Conservation (phyloP, 495 filamentous ascomycete species). For the Aspergillus sclerotioniger region DNA sequence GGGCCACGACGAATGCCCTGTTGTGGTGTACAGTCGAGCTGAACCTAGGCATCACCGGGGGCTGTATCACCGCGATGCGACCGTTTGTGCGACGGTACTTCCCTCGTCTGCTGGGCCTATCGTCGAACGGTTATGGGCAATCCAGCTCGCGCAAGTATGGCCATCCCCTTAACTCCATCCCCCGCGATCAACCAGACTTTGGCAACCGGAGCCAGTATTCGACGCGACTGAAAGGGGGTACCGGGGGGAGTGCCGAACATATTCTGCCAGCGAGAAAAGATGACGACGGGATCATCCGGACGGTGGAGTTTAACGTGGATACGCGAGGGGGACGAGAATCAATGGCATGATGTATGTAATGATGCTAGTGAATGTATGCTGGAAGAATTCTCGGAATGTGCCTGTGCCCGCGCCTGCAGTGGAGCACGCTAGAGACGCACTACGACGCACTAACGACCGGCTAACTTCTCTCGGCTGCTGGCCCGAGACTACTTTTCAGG, state of each 20-base stretch:
- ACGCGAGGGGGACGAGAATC: too few species aligned
- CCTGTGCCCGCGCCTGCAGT: too few species aligned
- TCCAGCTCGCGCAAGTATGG: slow-evolving; percentile 25
- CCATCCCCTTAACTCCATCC: slow-evolving; percentile 26
- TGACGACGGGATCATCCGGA: slow-evolving; percentile 29
- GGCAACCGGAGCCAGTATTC: slow-evolving; percentile 17
- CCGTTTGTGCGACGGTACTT: slow-evolving; percentile 36
- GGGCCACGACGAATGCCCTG: slow-evolving; percentile 28
- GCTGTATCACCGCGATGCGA: slow-evolving; percentile 34
- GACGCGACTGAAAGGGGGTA: slow-evolving; percentile 9
- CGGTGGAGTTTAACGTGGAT: slow-evolving; percentile 34
- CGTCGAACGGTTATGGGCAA: slow-evolving; percentile 14
- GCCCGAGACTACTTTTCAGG: too few species aligned
- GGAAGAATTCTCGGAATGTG: too few species aligned
- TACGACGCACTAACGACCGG: too few species aligned
- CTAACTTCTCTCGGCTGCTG: too few species aligned
- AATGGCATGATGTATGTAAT: too few species aligned
- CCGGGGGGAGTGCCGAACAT: slow-evolving; percentile 28
- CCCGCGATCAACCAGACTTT: slow-evolving; percentile 24
- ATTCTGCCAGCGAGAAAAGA: slow-evolving; percentile 20
- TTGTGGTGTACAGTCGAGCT: slow-evolving; percentile 36
- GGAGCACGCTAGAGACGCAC: too few species aligned
- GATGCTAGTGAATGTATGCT: too few species aligned
- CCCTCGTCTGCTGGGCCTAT: slow-evolving; percentile 32
- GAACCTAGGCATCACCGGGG: slow-evolving; percentile 36